phyloP scores from a whole-genome alignment of 2,329 filamentous ascomycete species.

The Paecilomyces formosus region DNA sequence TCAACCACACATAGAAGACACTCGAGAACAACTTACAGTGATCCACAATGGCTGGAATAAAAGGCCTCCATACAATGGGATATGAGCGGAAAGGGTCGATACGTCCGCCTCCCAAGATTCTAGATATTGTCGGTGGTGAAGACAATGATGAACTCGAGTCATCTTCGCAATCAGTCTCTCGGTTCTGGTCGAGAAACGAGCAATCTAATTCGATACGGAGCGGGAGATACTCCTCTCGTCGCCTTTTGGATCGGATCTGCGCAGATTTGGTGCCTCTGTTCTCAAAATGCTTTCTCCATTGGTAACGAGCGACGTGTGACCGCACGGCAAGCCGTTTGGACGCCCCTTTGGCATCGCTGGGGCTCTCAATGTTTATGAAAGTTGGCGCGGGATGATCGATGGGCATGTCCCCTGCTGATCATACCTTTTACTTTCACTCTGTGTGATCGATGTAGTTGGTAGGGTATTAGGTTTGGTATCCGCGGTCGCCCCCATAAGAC shows the following conservation, averaged over 20 bases:
- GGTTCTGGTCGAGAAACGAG: neutral
- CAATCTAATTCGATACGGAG: slow-evolving; percentile 4
- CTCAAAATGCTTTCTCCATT: slow-evolving; percentile 12
- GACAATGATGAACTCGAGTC: neutral
- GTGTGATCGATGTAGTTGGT: neutral
- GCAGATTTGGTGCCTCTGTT: neutral
- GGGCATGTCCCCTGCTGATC: neutral
- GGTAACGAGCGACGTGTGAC: slow-evolving; percentile 18
- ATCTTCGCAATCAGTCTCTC: slow-evolving; percentile 1
- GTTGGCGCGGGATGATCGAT: neutral
- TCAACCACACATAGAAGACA: neutral
- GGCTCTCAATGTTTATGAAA: slow-evolving; percentile 19
- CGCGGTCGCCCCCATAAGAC: neutral
- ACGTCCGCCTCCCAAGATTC: slow-evolving; percentile 16
- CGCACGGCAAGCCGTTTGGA: slow-evolving; percentile 16
- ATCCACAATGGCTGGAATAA: slow-evolving; percentile 22
- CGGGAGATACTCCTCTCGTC: slow-evolving; percentile 4
- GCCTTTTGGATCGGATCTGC: neutral
- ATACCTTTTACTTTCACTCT: neutral
- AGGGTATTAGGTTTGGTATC: neutral
- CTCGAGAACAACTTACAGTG: slow-evolving; percentile 20
- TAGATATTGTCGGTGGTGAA: slow-evolving; percentile 5
- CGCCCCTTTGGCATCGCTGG: slow-evolving; percentile 17
- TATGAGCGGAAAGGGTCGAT: slow-evolving; percentile 27
- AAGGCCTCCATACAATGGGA: slow-evolving; percentile 28